Percentiles rank a stretch among this genome's conserved stretches.
These are phyloP conservation scores for Mallotus nudiflorus DNA, from an alignment of 345 rosid genomes.

Conservation along the genomic window DNA sequence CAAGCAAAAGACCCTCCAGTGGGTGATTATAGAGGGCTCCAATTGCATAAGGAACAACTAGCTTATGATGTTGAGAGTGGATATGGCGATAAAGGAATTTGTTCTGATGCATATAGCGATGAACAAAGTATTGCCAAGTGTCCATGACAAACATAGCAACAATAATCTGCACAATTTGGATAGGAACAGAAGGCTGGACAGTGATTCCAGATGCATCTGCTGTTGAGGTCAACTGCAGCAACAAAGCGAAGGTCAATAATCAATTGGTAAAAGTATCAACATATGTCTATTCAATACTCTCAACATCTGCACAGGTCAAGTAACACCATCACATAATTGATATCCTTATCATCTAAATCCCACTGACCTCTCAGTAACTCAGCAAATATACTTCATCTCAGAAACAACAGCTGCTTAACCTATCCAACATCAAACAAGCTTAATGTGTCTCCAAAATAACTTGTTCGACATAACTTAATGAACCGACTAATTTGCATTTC, in stretches of 20 bases:
- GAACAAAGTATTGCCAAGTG: constrained; percentile 71
- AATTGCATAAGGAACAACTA: constrained; percentile 66
- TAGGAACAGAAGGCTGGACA: constrained; percentile 46
- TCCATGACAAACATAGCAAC: constrained; percentile 69
- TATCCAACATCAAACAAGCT: constrained; percentile 2
- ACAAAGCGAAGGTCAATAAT: constrained; percentile 11
- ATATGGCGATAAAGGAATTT: constrained; percentile 63
- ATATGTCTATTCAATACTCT: background rate
- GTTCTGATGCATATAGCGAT: constrained; percentile 73
- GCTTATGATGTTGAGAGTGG: constrained; percentile 71
- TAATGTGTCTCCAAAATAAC: background rate
- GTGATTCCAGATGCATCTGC: constrained; percentile 41
- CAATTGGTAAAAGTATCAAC: background rate
- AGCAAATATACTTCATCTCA: background rate
- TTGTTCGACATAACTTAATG: background rate
- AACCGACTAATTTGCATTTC: background rate
- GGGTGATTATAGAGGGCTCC: constrained; percentile 78
- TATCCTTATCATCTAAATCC: constrained; percentile 6
- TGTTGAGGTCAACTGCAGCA: constrained; percentile 51
- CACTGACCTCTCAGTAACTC: constrained; percentile 2
- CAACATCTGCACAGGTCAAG: background rate
- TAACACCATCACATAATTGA: background rate
- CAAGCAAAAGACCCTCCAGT: constrained; percentile 66
- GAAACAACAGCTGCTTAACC: constrained; percentile 2
- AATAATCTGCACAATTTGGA: constrained; percentile 50